Evolutionary conservation across 352 stramenopile species (phyloP).

Genomic region (Phytophthora pseudosyringae): DNA sequence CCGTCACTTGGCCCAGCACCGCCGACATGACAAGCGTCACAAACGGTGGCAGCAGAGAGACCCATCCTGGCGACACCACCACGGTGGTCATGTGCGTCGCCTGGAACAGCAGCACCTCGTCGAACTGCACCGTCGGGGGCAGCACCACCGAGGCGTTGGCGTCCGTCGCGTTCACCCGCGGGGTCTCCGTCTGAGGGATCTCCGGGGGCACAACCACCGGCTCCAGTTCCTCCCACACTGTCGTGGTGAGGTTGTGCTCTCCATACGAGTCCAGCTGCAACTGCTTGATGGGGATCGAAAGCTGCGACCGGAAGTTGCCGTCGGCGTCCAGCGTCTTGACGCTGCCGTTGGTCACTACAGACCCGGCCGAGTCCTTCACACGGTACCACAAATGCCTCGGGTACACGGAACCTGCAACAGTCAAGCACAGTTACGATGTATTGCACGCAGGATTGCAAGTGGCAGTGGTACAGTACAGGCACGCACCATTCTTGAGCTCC

Average conservation of each 20-base stretch:
- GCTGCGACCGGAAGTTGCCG: constrained; percentile 66
- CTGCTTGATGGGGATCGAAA: constrained; percentile 50
- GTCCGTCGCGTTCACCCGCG: constrained; percentile 24
- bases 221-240: constrained; percentile 37
- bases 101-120: constrained; percentile 39
- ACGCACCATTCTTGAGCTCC: constrained; percentile 78
- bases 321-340: constrained; percentile 68
- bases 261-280: constrained; percentile 54
- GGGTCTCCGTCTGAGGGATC: background rate
- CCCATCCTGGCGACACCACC: constrained; percentile 72
- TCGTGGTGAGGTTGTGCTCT: constrained; percentile 64
- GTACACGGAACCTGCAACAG: constrained; percentile 68
- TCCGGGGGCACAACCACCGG: background rate
- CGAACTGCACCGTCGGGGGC: constrained; percentile 29
- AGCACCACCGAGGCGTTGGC: constrained; percentile 44
- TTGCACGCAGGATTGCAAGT: background rate
- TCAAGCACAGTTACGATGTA: constrained; percentile 1
- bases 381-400: constrained; percentile 60
- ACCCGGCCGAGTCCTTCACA: constrained; percentile 58
- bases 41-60: constrained; percentile 75
- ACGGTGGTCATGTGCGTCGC: constrained; percentile 45
- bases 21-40: constrained; percentile 83
- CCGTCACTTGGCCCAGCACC: constrained; percentile 77
- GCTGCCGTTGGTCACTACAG: constrained; percentile 62
- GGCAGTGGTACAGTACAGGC: background rate